Evolutionary conservation across 1,139 yeast species (phyloP), one percentile per base, ranked within the genome.

Genomic region (Sugiyamaella xylanicola): DNA sequence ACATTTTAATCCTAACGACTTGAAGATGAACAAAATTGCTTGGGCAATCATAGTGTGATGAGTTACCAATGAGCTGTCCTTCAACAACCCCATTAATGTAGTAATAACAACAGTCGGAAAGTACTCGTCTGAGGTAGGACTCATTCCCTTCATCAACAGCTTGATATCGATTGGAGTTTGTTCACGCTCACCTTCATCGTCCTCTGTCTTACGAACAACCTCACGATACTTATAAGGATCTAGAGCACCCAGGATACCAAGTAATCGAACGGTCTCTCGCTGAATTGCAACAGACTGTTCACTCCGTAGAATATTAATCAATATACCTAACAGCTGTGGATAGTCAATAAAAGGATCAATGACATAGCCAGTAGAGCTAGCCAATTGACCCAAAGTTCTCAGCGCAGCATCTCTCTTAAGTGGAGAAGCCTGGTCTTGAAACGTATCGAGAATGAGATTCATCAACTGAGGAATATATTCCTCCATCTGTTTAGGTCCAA

Each of bases 161-260:
- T 93, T 90, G 61, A 93, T 89, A 67, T 95, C 99, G 8, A 91
- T 83, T 0, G 97, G 88, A 1, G 96, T 93, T 0, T 92, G 88
- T 67, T 86, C 88, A 62, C 88, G 93, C 61, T 87, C 95, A 19
- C 62, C 68, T 0, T 88, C 82, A 22, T 78, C 78, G 51, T 78
- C 80, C 3, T 76, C 74, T n/a, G 69, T 67, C 55, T 85, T 83
- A 58, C 89, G 85, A 67, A 92, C 98, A 8, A 92, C 91, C 66
- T 90, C 97, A 54, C 97, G 83, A 65, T 91, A 95, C 66, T 89
- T 91, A 69, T 92, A 93, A 1, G 99, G 99, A 72, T 95, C 99
- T 52, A 95, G 76, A 0, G 99, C 99, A 58, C 99, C 99, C 45
- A 95, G 75, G 40, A 92, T 91, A 66, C 99, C 99, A 60, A 93